A percentile compares a stretch with the other conserved stretches of the same genome.
Evolutionary conservation across 2,329 filamentous ascomycete species (phyloP).

Genomic region (Epichloe aotearoae): DNA sequence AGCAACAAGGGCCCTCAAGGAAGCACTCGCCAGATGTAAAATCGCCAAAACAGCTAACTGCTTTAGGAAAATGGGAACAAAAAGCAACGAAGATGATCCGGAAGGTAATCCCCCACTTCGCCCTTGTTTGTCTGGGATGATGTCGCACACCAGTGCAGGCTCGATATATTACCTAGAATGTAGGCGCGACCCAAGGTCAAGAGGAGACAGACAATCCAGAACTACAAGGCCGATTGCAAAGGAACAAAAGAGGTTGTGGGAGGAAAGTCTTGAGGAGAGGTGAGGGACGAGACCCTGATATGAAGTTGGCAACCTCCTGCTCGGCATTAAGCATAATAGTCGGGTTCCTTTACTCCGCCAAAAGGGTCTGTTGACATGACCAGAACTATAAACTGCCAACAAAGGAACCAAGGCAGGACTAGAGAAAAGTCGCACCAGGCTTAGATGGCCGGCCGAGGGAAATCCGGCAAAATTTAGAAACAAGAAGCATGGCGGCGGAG

Average conservation of each 20-base stretch:
- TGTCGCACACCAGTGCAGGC: not conserved
- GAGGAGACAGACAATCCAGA: not conserved
- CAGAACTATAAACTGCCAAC: not conserved
- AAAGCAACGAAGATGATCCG: not conserved
- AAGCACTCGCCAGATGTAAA: too few relatives aligned
- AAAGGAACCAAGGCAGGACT: not conserved
- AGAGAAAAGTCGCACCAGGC: not conserved
- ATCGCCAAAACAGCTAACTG: too few relatives aligned
- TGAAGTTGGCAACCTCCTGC: not conserved
- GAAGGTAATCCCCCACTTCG: not conserved
- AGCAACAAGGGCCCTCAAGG: too few relatives aligned
- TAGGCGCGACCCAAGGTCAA: not conserved
- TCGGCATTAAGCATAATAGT: not conserved
- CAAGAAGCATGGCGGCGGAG: constrained; percentile 4
- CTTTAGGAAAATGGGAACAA: not conserved
- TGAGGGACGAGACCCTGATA: constrained; percentile 1
- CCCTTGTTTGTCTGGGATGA: not conserved
- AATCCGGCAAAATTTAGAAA: not conserved
- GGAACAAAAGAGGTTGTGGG: not conserved
- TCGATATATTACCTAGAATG: not conserved
- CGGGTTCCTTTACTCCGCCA: not conserved
- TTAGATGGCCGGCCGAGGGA: not conserved
- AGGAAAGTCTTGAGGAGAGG: not conserved
- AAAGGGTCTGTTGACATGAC: not conserved
- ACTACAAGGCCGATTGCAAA: not conserved